A percentile compares a stretch with the other conserved stretches of the same genome.
phyloP scores from a whole-genome alignment of 768 basidiomycete species.

The Suillus alpinus region DNA sequence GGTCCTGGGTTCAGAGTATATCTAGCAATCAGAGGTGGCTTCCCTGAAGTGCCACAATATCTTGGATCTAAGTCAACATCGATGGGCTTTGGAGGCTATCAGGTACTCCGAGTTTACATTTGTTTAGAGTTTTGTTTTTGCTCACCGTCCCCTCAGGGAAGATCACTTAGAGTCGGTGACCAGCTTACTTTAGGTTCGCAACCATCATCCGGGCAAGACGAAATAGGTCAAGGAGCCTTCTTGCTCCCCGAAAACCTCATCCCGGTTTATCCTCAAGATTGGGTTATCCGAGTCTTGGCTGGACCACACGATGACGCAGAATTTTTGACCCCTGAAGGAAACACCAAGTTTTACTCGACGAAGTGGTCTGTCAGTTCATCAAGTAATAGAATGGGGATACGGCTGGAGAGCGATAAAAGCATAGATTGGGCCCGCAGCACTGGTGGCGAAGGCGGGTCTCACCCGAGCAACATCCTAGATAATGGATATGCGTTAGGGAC shows the following conservation, averaged over 20 bases:
- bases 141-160: conserved; percentile 37
- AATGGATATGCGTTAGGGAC: conserved; percentile 55
- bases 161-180: conserved; percentile 50
- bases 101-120: conserved; percentile 30
- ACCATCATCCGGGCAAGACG: conserved; percentile 25
- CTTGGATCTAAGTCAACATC: conserved; percentile 67
- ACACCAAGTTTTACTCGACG: conserved; percentile 48
- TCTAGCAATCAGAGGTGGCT: conserved; percentile 55
- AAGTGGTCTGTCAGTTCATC: conserved; percentile 52
- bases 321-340: conserved; percentile 50
- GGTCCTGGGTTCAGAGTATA: conserved; percentile 51
- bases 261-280: conserved; percentile 47
- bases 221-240: not conserved
- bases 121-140: not conserved
- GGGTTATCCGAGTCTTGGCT: conserved; percentile 52
- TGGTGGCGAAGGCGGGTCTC: conserved; percentile 67
- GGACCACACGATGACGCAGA: conserved; percentile 64
- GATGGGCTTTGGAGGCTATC: conserved; percentile 59
- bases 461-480: conserved; percentile 66
- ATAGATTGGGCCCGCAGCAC: conserved; percentile 53
- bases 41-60: conserved; percentile 54
- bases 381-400: conserved; percentile 63
- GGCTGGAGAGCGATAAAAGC: conserved; percentile 43
- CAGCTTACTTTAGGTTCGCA: conserved; percentile 39
- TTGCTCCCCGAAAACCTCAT: conserved; percentile 28